These are phyloP conservation scores for Neurospora terricola DNA, from an alignment of 495 filamentous ascomycete species.

Conservation along the genomic window DNA sequence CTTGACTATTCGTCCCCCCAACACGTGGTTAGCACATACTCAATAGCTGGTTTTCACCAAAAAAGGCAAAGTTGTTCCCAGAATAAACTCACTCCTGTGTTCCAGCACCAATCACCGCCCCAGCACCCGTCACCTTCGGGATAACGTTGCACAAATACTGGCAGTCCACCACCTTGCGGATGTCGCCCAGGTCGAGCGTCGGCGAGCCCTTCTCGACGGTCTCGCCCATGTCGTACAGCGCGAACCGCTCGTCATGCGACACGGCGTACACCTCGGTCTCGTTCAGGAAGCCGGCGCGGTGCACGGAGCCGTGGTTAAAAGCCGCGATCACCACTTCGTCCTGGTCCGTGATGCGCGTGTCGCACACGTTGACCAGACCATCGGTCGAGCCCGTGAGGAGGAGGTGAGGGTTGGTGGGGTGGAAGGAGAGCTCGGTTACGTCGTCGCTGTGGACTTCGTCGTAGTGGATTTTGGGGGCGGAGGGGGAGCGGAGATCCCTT, in stretches of 20 bases:
- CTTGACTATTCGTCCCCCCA: constrained; percentile 32
- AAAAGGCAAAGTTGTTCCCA: neutral
- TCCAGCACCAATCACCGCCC: constrained; percentile 51
- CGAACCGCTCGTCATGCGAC: constrained; percentile 72
- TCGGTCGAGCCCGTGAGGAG: constrained; percentile 88
- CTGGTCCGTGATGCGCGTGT: constrained; percentile 64
- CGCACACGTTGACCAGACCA: constrained; percentile 77
- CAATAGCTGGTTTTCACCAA: neutral
- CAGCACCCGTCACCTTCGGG: constrained; percentile 41
- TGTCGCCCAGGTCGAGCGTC: constrained; percentile 61
- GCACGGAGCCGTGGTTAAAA: constrained; percentile 82
- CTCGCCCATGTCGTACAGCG: constrained; percentile 59
- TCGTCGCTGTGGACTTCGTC: constrained; percentile 88
- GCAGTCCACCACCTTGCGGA: constrained; percentile 58
- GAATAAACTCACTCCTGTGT: constrained; percentile 41
- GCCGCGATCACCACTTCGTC: constrained; percentile 80
- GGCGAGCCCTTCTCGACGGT: constrained; percentile 44
- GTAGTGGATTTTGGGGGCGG: constrained; percentile 49
- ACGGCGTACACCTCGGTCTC: constrained; percentile 59
- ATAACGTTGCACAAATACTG: constrained; percentile 76
- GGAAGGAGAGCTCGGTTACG: constrained; percentile 74
- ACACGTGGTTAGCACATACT: constrained; percentile 3
- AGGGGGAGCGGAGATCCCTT: constrained; percentile 59
- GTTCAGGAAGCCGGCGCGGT: constrained; percentile 72
- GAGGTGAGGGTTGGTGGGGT: constrained; percentile 50